Evolutionary conservation across 192 early-diverging fungal species (phyloP), one percentile per base, ranked within the genome.

Genomic region (Dimargaris verticillata): DNA sequence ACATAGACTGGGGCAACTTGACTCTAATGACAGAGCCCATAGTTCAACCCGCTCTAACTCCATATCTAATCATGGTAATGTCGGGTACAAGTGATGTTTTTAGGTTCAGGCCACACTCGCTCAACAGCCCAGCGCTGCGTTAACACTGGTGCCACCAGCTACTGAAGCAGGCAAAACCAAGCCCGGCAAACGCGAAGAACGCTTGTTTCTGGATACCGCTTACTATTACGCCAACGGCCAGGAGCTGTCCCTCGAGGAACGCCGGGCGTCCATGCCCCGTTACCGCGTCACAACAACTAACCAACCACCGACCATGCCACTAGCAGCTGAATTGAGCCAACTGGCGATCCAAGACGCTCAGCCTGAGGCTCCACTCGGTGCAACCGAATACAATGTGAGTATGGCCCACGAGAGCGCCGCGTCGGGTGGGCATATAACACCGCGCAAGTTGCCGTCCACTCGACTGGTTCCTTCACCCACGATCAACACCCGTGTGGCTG

Each of bases 401-500:
- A 12, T 48, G 47, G 12, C 20, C 11, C 47, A 48, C 47, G 4
- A 48, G 7, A 38, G 33, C 33, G 7, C 33, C 33, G 33, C 33
- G 7, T 38, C 33, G 33, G 3, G 33, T 38, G 33, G 33, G 33
- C 12, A 2, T 3, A 20, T 47, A 12, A 47, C 14, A 15, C 20
- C 20, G 3, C 46, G 20, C 46, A 2, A 11, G 46, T 12, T 25
- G 6, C 53, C 33, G 0, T 18, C 28, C 53, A 26, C 26, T 7
- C 25, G 29, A 18, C 53, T 55, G 18, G 53, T 38, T 18, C 18
- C 57, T 22, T 59, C 57, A 14, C 57, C 57, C 13, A 59, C 57
- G 12, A 59, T 59, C 57, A 59, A 59, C n/a, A 59, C 57, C 42
- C 29, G 42, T 18, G 57, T 33, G 38, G 57, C 57, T 38, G 57